Evolutionary conservation across 1,284 basidiomycete species (phyloP).

Genomic region (Sanghuangporus weigelae): DNA sequence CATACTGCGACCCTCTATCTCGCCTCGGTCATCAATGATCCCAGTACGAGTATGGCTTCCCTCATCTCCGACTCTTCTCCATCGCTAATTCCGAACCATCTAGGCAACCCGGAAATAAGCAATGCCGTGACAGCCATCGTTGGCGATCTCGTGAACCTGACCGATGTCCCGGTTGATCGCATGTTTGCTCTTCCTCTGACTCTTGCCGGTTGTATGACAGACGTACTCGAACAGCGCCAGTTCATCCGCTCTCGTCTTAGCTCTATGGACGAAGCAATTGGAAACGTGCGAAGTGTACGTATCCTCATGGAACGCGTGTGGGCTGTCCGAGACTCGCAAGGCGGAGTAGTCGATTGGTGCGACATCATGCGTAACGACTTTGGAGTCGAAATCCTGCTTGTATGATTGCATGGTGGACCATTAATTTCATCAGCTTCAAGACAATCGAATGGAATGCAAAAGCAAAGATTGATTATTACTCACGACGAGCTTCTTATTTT

Average conservation of each 20-base stretch:
- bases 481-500: too few relatives aligned
- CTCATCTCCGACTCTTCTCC: background rate
- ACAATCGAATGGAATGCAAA: background rate
- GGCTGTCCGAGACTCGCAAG: conserved; percentile 53
- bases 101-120: conserved; percentile 70
- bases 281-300: conserved; percentile 56
- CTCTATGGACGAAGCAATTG: conserved; percentile 51
- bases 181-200: conserved; percentile 66
- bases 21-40: conserved; percentile 63
- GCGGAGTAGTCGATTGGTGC: conserved; percentile 55
- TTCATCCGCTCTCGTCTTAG: conserved; percentile 55
- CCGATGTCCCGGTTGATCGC: conserved; percentile 48
- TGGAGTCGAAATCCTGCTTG: conserved; percentile 47
- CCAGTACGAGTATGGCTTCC: conserved; percentile 51
- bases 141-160: conserved; percentile 47
- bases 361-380: conserved; percentile 47
- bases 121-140: conserved; percentile 49
- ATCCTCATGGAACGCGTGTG: conserved; percentile 62
- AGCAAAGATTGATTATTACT: too few relatives aligned
- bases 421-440: background rate
- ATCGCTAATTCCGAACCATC: conserved; percentile 17
- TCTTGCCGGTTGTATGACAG: conserved; percentile 65
- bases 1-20: conserved; percentile 67
- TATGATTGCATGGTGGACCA: conserved; percentile 30
- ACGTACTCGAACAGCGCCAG: conserved; percentile 54